Conservation (phyloP, 164 flowering plant species). For the Vitis labrusca region DNA sequence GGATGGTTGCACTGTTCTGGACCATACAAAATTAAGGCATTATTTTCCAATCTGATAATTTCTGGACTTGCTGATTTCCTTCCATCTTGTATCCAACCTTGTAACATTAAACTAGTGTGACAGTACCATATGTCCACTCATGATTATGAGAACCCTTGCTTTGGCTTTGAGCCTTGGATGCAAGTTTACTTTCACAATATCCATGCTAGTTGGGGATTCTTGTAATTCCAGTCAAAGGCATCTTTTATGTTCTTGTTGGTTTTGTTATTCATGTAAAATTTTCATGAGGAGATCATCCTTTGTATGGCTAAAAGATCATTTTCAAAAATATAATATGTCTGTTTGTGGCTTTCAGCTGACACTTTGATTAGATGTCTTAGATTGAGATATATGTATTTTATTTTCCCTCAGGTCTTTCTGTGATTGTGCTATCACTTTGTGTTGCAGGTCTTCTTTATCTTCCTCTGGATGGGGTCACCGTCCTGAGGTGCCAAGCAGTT, state of each 20-base stretch:
- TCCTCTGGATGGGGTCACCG: conserved; percentile 27
- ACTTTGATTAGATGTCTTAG: background rate
- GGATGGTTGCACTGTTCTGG: too few relatives aligned
- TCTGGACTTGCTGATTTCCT: too few relatives aligned
- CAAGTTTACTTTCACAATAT: background rate
- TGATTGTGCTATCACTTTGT: conserved; percentile 3
- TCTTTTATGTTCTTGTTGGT: background rate
- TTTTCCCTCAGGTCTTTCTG: background rate
- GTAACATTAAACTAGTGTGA: background rate
- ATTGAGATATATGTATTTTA: background rate
- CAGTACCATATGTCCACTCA: background rate
- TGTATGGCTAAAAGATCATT: background rate
- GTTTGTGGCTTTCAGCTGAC: background rate
- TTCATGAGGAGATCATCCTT: background rate
- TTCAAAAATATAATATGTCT: background rate
- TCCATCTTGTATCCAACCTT: background rate
- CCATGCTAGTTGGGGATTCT: background rate
- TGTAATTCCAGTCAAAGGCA: background rate
- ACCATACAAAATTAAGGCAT: too few relatives aligned
- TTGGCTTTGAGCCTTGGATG: conserved; percentile 5
- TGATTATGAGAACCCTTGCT: background rate
- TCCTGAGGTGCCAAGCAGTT: conserved; percentile 21
- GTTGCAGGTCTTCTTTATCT: conserved; percentile 35
- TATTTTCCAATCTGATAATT: too few relatives aligned
- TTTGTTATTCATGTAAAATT: background rate